Evolutionary conservation across 2,329 filamentous ascomycete genomes (phyloP), one percentile per base, ranked within the genome.

Genomic region (Ceratocystis lukuohia): DNA sequence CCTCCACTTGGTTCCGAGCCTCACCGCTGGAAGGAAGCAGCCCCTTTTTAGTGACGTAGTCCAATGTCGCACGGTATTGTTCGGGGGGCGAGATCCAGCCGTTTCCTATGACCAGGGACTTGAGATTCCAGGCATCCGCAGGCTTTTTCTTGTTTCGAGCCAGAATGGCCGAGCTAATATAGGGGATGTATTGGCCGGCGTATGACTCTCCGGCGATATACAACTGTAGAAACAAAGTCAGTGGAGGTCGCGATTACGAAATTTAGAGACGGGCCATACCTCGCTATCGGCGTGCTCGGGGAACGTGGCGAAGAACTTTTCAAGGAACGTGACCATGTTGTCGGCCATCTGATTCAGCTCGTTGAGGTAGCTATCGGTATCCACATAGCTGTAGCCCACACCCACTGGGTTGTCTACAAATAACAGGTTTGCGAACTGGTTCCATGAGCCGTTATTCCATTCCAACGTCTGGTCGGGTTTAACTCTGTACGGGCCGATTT

Each of bases 381-480:
- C 88, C 73, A 92, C 92, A 73, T 94, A 97, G 77, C 94, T 99
- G 78, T 89, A 99, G 2, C 94, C 94, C 1, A 93, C 96, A 12
- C 94, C 95, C 45, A 97, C 92, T 0, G 94, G 94, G 74, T 97
- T 95, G 74, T 99, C 94, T 68, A 99, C 90, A 73, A 99, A 99
- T 68, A 99, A 84, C 64, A 99, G 76, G 72, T 99, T 99, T 70
- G 94, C 91, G 73, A 97, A 99, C 78, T 99, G 93, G 75, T 96
- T 88, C 95, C 95, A 99, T 0, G 91, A 92, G n/a, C 94, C 94
- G 66, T 95, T 88, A 75, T 96, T 96, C 74, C 90, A 86, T 67
- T 80, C 80, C 67, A 99, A 78, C 3, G 72, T 87, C 80, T 76
- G 82, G 76, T 88, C 83, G 70, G 93, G 83, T 73, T 88, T 87